Percentiles rank a stretch among this genome's conserved stretches.
Evolutionary conservation across 148 eudicot species (phyloP).

Genomic region (Vaccinium myrtillus): DNA sequence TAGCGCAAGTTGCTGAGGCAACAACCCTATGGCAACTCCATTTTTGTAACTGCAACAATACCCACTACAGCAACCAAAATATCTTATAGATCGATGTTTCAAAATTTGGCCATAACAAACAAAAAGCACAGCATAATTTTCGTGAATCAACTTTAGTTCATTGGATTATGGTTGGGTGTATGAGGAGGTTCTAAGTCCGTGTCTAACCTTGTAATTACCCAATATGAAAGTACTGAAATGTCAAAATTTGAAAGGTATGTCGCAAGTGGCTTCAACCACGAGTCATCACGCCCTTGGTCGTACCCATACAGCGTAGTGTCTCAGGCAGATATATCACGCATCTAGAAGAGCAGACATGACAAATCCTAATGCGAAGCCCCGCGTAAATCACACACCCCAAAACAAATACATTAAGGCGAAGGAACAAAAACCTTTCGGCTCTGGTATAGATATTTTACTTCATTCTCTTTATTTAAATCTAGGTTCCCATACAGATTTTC

Average conservation of each 20-base stretch:
- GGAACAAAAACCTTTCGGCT: neutral
- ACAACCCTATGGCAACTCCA: neutral
- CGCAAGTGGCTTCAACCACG: neutral
- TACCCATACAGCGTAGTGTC: neutral
- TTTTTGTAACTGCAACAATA: neutral
- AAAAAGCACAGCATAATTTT: too few relatives aligned
- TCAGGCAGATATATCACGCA: neutral
- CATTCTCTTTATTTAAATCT: neutral
- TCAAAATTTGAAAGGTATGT: neutral
- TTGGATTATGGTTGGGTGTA: neutral
- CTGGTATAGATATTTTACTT: neutral
- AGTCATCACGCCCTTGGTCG: neutral
- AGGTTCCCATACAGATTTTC: neutral
- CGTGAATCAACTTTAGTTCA: neutral
- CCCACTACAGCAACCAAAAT: neutral
- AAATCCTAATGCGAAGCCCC: neutral
- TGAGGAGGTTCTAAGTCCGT: neutral
- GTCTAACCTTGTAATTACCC: neutral
- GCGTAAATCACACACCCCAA: neutral
- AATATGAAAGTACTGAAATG: neutral
- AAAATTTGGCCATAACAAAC: neutral
- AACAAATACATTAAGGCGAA: neutral
- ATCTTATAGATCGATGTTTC: neutral
- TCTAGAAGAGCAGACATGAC: neutral
- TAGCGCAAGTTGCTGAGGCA: neutral